Base-by-base conservation (phyloP, 352 stramenopile genomes). In the Globisporangium cystogenes region DNA sequence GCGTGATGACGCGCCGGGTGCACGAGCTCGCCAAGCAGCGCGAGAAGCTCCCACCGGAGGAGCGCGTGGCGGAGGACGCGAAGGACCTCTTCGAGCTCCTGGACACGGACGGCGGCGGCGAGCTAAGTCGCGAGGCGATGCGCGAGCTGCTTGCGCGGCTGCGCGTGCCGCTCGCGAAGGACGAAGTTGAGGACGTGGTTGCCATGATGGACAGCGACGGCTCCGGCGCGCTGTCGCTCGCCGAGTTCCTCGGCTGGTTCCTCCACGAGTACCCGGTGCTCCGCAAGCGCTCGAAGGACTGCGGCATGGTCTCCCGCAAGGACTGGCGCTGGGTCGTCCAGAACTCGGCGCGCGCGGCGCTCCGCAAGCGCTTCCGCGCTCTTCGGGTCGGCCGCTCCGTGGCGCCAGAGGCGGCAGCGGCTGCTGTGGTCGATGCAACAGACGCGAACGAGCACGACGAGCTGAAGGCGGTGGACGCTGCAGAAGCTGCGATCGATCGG, bases 131-230 rank as follows among this genome's bases (percentile, higher is more conserved):
- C 14, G 74, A 84, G 7, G 54, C 57, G 12, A 81, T 66, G 1
- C 60, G 59, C 14, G 74, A 70, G 41, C 55, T 90, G 29, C 86
- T 87, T 42, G 66, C 47, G 48, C 65, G 72, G 1, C 48, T 93
- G 44, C 77, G 78, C 39, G 67, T 93, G 18, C 79, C 82, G 6
- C 51, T 93, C 31, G 66, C 65, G 11, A 45, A 51, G 15, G 70
- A 75, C 2, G 82, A 93, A 36, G 52, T 68, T 0, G 64, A 74
- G 10, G 82, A 90, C 52, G 82, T 90, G 10, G 70, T 90, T 18
- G 69, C 69, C 14, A 93, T 93, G 82, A 93, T 93, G 74, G 82
- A 93, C 62, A 79, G 64, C 42, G 82, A 93, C 44, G 60, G 58
- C 8, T 90, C 82, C 0, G 79, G 77, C 0, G 66, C 60, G 7